These are phyloP conservation scores for Termitomyces heimii DNA, from an alignment of 768 basidiomycete genomes.

Conservation along the genomic window DNA sequence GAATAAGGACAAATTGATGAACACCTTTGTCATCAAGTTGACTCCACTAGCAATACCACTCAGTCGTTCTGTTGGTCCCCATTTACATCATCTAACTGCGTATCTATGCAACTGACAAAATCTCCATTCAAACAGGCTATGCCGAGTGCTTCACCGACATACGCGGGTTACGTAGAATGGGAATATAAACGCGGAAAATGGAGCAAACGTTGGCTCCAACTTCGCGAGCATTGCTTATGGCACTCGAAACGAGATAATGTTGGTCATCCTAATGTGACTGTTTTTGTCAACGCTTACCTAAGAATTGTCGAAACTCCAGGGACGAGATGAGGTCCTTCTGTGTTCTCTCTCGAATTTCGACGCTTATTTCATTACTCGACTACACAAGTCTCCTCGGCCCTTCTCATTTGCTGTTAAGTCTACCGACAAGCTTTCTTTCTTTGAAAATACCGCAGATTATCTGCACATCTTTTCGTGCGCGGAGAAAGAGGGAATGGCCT, in stretches of 20 bases:
- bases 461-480: conserved; percentile 80
- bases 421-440: conserved; percentile 78
- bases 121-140: conserved; percentile 22
- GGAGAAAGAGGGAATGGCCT: conserved; percentile 63
- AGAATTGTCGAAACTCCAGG: conserved; percentile 34
- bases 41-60: conserved; percentile 60
- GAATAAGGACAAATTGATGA: conserved; percentile 79
- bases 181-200: conserved; percentile 92
- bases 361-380: conserved; percentile 72
- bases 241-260: conserved; percentile 89
- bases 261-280: conserved; percentile 16
- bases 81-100: background rate
- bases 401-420: conserved; percentile 88
- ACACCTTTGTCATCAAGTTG: conserved; percentile 73
- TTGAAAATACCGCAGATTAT: conserved; percentile 87
- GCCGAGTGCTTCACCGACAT: conserved; percentile 38
- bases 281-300: background rate
- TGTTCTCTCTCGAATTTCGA: conserved; percentile 90
- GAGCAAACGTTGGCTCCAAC: conserved; percentile 86
- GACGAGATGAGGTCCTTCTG: conserved; percentile 76
- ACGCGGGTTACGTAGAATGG: conserved; percentile 74
- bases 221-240: conserved; percentile 83
- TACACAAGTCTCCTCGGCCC: conserved; percentile 76
- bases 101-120: conserved; percentile 5
- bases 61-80: conserved; percentile 47